A percentile compares a stretch with the other conserved stretches of the same genome.
Evolutionary conservation across 2,329 filamentous ascomycete genomes (phyloP).

Genomic region (Epichloe festucae): DNA sequence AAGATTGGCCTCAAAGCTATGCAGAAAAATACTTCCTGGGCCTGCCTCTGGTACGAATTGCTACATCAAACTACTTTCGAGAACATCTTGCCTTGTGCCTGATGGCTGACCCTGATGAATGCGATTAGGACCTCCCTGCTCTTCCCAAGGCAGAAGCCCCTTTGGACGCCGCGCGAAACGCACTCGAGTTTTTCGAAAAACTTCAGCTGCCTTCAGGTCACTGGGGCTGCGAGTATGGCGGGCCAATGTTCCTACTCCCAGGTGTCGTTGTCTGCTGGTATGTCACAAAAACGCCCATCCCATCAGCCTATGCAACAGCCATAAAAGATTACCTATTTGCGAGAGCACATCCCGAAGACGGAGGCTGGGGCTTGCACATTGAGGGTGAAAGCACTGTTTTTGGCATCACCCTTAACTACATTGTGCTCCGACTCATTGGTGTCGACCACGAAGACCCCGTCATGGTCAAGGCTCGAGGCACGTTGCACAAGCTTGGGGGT

Average conservation of each 20-base stretch:
- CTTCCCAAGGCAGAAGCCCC: constrained; percentile 62
- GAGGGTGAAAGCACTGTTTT: constrained; percentile 89
- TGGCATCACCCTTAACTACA: constrained; percentile 82
- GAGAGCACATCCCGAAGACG: constrained; percentile 71
- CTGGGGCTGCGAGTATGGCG: constrained; percentile 96
- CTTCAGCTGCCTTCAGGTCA: constrained; percentile 81
- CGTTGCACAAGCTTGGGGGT: constrained; percentile 80
- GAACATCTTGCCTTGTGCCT: background rate
- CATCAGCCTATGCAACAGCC: constrained; percentile 66
- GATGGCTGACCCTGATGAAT: background rate
- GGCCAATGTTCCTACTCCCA: constrained; percentile 88
- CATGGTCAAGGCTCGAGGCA: constrained; percentile 73
- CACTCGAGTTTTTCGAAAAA: constrained; percentile 75
- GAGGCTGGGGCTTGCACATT: constrained; percentile 95
- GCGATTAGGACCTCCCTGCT: constrained; percentile 53
- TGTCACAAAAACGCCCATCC: constrained; percentile 76
- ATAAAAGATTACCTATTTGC: constrained; percentile 89
- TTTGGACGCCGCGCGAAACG: constrained; percentile 68
- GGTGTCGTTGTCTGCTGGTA: constrained; percentile 79
- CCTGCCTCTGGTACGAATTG: constrained; percentile 52
- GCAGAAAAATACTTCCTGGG: constrained; percentile 88
- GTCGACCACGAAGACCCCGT: constrained; percentile 71
- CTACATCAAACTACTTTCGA: background rate
- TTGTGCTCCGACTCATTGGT: constrained; percentile 65
- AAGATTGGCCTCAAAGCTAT: constrained; percentile 71